A percentile compares a stretch with the other conserved stretches of the same genome.
Evolutionary conservation across 768 basidiomycete species (phyloP).

Genomic region (Pilatotrama ljubarskyi): DNA sequence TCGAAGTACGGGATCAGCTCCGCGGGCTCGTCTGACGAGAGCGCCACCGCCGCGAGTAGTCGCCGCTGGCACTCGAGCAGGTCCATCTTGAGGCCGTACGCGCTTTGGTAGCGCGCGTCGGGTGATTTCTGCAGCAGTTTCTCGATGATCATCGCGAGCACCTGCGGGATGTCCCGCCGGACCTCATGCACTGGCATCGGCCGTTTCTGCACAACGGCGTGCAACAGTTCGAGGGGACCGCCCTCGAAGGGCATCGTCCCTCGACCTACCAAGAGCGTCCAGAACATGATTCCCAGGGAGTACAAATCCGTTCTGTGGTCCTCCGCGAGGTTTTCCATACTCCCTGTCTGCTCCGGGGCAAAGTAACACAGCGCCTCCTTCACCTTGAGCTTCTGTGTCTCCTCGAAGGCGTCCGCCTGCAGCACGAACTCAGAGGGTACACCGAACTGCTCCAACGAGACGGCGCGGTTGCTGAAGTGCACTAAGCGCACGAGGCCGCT

Average conservation of each 20-base stretch:
- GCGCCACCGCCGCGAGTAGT: slow-evolving; percentile 58
- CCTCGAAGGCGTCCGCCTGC: slow-evolving; percentile 49
- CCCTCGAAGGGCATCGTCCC: slow-evolving; percentile 44
- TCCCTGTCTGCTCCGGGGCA: slow-evolving; percentile 73
- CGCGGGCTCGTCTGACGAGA: slow-evolving; percentile 54
- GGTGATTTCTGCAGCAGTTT: slow-evolving; percentile 73
- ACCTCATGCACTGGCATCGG: slow-evolving; percentile 79
- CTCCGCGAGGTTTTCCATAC: slow-evolving; percentile 68
- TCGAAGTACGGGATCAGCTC: slow-evolving; percentile 74
- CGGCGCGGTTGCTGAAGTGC: slow-evolving; percentile 73
- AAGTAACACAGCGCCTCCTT: slow-evolving; percentile 77
- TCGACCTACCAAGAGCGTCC: slow-evolving; percentile 72
- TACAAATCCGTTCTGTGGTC: slow-evolving; percentile 77
- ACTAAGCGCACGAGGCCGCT: slow-evolving; percentile 69
- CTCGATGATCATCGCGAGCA: slow-evolving; percentile 68
- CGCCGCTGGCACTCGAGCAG: slow-evolving; percentile 67
- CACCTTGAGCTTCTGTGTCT: slow-evolving; percentile 64
- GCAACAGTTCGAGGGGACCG: slow-evolving; percentile 56
- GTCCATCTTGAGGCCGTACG: slow-evolving; percentile 66
- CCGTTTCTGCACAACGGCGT: slow-evolving; percentile 69
- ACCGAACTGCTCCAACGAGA: slow-evolving; percentile 69
- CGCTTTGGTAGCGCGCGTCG: slow-evolving; percentile 70
- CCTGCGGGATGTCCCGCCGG: slow-evolving; percentile 69
- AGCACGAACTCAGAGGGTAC: slow-evolving; percentile 72
- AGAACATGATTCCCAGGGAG: slow-evolving; percentile 70